Percentiles rank a stretch among this genome's conserved stretches.
Conservation (phyloP, 1,284 basidiomycete species). For the Neolentinus lepideus region DNA sequence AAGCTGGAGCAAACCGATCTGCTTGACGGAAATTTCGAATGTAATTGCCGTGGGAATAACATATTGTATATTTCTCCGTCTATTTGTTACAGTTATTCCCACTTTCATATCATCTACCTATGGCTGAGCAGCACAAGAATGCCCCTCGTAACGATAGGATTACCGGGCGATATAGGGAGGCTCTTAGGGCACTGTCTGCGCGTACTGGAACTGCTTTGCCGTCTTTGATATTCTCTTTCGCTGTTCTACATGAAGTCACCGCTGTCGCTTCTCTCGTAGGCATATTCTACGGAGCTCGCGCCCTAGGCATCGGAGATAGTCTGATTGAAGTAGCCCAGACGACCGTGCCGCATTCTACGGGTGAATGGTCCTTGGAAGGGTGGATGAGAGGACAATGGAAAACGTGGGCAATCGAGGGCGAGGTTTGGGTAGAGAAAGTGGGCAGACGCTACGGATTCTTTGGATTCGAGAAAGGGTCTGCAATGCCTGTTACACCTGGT, state of each 20-base stretch:
- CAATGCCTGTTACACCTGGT: conserved; percentile 5
- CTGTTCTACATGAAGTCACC: conserved; percentile 82
- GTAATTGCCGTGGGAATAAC: background rate
- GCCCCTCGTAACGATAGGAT: background rate
- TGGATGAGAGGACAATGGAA: conserved; percentile 35
- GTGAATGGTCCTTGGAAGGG: conserved; percentile 14
- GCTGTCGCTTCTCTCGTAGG: conserved; percentile 74
- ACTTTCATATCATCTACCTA: background rate
- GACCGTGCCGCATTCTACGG: background rate
- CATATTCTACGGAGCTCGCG: conserved; percentile 70
- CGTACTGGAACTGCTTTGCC: conserved; percentile 69
- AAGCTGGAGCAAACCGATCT: background rate
- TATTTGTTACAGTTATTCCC: too few relatives aligned
- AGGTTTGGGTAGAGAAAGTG: conserved; percentile 62
- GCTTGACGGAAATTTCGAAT: background rate
- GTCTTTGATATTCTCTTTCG: conserved; percentile 76
- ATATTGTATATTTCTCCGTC: too few relatives aligned
- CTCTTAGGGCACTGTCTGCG: conserved; percentile 47
- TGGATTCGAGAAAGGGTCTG: conserved; percentile 59
- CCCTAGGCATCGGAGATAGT: conserved; percentile 65
- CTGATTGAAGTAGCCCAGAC: conserved; percentile 36
- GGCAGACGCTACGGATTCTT: conserved; percentile 78
- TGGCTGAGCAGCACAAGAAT: background rate
- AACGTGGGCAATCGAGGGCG: conserved; percentile 70
- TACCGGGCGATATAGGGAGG: conserved; percentile 34